Base-by-base conservation (phyloP, 1,139 yeast species). In the Candida sanyaensis region DNA sequence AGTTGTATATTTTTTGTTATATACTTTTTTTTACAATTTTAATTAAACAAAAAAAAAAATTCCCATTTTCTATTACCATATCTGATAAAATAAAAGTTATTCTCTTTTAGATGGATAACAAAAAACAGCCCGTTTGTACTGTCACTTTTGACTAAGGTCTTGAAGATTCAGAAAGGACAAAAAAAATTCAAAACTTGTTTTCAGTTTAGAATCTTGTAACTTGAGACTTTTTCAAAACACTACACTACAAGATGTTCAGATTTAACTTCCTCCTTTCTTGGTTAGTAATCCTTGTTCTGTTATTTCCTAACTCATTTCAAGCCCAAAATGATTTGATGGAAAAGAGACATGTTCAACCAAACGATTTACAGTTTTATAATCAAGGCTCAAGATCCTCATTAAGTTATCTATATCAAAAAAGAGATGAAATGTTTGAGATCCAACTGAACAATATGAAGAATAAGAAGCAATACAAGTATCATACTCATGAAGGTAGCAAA, bases 371-470 rank as follows among this genome's bases (percentile, higher is more conserved):
- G n/a, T 41, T 33, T 28, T 41, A 31, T 27, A 31, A 41, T n/a
- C 38, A 41, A 41, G 43, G 43, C 6, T 33, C 38, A 27, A 32
- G 43, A 41, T 41, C 43, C 3, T 41, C 43, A 11, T 31, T 41
- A 27, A 41, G 43, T 28, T 41, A 41, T 11, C 10, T 41, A 9
- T 27, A 41, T 11, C 32, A 33, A 33, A 41, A 33, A 41, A 33
- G 38, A 33, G 39, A 41, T 6, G 43, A 41, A 12, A 10, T 12
- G 5, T 41, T 41, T 12, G 24, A 23, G 12, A 41, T 31, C 9
- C 37, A 31, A 24, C 37, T 31, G 37, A 31, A 41, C 24, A 24
- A 23, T 6, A 24, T 24, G 29, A 31, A 37, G 37, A 31, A 41
- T 24, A 24, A 23, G 8, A 24, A 32, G 29, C 24, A 37, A 13